phyloP scores from a whole-genome alignment of 2,329 filamentous ascomycete species.

The Penicillium sp. region DNA sequence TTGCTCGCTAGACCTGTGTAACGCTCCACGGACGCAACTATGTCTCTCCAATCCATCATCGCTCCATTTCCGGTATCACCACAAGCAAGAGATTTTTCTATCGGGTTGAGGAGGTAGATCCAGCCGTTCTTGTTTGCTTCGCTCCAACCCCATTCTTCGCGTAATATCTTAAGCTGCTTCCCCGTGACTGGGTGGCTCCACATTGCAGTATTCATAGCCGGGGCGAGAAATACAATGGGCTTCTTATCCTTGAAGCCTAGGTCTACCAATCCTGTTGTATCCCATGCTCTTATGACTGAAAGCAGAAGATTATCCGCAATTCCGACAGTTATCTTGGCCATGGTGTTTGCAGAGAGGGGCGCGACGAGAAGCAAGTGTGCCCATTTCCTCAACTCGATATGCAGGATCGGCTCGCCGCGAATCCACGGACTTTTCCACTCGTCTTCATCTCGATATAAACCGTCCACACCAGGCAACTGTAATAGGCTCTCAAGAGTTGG shows the following conservation, averaged over 20 bases:
- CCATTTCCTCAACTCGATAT: conserved; percentile 87
- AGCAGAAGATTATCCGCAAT: conserved; percentile 76
- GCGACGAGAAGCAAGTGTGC: conserved; percentile 80
- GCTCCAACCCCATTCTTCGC: conserved; percentile 72
- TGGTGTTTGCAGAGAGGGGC: conserved; percentile 80
- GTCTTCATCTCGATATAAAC: conserved; percentile 79
- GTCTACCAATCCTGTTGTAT: conserved; percentile 69
- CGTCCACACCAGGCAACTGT: conserved; percentile 73
- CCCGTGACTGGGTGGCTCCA: conserved; percentile 82
- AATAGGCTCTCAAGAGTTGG: conserved; percentile 67
- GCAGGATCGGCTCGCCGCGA: conserved; percentile 78
- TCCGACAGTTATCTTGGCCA: conserved; percentile 83
- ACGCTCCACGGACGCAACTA: conserved; percentile 69
- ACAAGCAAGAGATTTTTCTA: conserved; percentile 80
- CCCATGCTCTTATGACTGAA: conserved; percentile 85
- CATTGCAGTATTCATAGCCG: conserved; percentile 91
- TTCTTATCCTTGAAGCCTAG: conserved; percentile 40
- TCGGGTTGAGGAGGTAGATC: conserved; percentile 75
- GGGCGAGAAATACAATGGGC: conserved; percentile 75
- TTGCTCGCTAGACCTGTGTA: conserved; percentile 23
- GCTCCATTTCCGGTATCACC: conserved; percentile 81
- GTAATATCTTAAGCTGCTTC: conserved; percentile 71
- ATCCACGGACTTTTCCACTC: conserved; percentile 84
- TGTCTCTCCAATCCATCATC: conserved; percentile 80
- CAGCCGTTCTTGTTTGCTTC: conserved; percentile 51